phyloP scores from a whole-genome alignment of 2,329 filamentous ascomycete species.

The Fusarium irregulare region DNA sequence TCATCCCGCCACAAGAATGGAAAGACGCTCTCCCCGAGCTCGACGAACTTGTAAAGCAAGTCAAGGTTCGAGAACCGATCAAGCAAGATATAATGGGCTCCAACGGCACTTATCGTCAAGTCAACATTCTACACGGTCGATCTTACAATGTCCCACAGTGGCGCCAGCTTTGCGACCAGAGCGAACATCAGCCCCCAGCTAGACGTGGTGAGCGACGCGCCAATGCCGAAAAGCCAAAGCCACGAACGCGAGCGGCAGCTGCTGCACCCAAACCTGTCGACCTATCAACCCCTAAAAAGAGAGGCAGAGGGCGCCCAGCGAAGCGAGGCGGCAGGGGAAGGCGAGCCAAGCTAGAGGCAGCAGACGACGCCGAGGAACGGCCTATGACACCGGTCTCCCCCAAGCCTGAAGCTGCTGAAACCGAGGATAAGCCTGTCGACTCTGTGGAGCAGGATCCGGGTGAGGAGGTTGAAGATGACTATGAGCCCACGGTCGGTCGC shows the following conservation, averaged over 20 bases:
- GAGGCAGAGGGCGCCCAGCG: conserved; percentile 55
- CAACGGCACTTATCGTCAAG: conserved; percentile 94
- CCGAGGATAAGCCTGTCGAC: conserved; percentile 53
- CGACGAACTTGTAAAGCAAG: conserved; percentile 87
- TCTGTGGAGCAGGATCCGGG: conserved; percentile 63
- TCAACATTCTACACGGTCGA: conserved; percentile 95
- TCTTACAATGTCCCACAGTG: conserved; percentile 98
- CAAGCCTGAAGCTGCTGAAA: conserved; percentile 52
- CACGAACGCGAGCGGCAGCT: conserved; percentile 52
- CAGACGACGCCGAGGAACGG: conserved; percentile 60
- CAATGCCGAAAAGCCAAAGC: conserved; percentile 65
- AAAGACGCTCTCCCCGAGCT: conserved; percentile 81
- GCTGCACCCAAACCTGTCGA: conserved; percentile 49
- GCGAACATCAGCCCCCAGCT: conserved; percentile 94
- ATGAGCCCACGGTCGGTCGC: conserved; percentile 52
- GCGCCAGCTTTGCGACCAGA: conserved; percentile 92
- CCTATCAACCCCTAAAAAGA: conserved; percentile 53
- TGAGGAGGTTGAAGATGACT: conserved; percentile 59
- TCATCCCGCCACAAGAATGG: conserved; percentile 95
- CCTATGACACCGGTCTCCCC: conserved; percentile 71
- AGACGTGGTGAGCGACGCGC: conserved; percentile 83
- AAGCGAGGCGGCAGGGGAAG: conserved; percentile 52
- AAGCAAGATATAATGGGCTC: conserved; percentile 98
- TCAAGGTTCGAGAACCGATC: conserved; percentile 95
- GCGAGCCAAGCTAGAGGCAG: conserved; percentile 53